Conservation (phyloP, 495 filamentous ascomycete species). For the Daldinia concentrica region DNA sequence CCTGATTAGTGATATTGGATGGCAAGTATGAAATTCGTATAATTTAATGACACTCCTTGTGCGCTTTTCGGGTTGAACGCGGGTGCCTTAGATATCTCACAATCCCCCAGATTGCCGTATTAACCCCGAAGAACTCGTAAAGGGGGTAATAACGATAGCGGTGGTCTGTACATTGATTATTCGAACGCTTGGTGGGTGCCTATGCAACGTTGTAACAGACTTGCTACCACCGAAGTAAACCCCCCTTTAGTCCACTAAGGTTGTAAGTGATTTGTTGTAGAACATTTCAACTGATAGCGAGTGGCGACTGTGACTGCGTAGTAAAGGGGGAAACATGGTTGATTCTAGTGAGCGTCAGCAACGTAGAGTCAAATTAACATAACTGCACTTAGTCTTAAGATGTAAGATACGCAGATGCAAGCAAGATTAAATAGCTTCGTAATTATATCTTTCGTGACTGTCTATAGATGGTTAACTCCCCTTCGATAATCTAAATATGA, state of each 20-base stretch:
- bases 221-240: background rate
- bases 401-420: too few species aligned
- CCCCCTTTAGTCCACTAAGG: too few species aligned
- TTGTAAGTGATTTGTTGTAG: too few species aligned
- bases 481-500: background rate
- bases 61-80: too few species aligned
- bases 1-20: background rate
- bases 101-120: background rate
- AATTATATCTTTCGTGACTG: too few species aligned
- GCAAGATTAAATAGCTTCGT: too few species aligned
- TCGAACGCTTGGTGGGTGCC: background rate
- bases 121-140: background rate
- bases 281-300: too few species aligned
- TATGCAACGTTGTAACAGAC: background rate
- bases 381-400: too few species aligned
- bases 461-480: background rate
- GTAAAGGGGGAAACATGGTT: too few species aligned
- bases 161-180: background rate
- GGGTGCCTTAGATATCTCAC: background rate
- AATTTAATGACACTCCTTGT: background rate
- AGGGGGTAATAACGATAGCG: background rate
- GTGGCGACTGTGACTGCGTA: too few species aligned
- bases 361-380: too few species aligned
- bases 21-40: background rate
- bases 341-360: too few species aligned